phyloP scores from a whole-genome alignment of 768 basidiomycete genomes.

The Pleurotus tuber-regium region DNA sequence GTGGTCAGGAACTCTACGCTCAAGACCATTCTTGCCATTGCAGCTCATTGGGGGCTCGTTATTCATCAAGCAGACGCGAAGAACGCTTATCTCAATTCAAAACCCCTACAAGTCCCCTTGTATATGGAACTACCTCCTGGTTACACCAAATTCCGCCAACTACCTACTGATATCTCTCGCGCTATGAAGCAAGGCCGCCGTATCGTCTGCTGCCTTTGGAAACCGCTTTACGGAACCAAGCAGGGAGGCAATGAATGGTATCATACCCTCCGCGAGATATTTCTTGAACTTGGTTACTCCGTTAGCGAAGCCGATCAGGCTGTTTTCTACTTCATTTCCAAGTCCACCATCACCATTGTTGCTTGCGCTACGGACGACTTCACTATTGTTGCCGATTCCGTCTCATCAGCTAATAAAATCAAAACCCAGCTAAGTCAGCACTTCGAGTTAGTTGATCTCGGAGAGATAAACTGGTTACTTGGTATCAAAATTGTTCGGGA shows the following conservation, averaged over 20 bases:
- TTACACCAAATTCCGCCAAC: slow-evolving; percentile 11
- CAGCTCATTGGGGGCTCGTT: slow-evolving; percentile 1
- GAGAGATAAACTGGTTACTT: background rate
- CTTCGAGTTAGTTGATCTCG: background rate
- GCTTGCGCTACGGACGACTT: background rate
- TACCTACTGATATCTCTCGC: background rate
- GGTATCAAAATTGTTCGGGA: background rate
- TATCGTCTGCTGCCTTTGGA: background rate
- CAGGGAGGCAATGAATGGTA: background rate
- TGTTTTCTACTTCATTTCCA: background rate
- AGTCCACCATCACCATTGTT: background rate
- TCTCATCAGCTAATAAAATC: background rate
- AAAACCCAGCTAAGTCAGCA: background rate
- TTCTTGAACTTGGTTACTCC: background rate
- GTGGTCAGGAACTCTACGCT: slow-evolving; percentile 19
- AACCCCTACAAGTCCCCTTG: slow-evolving; percentile 18
- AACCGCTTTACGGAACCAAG: background rate
- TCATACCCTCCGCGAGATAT: background rate
- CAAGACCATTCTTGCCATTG: slow-evolving; percentile 16
- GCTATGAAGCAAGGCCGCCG: background rate
- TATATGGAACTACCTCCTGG: slow-evolving; percentile 20
- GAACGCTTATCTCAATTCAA: too few relatives aligned
- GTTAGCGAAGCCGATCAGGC: background rate
- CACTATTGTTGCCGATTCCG: background rate
- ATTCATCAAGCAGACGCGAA: slow-evolving; percentile 9